Evolutionary conservation across 192 early-diverging fungal species (phyloP).

Genomic region (Jimgerdemannia flammicorona): DNA sequence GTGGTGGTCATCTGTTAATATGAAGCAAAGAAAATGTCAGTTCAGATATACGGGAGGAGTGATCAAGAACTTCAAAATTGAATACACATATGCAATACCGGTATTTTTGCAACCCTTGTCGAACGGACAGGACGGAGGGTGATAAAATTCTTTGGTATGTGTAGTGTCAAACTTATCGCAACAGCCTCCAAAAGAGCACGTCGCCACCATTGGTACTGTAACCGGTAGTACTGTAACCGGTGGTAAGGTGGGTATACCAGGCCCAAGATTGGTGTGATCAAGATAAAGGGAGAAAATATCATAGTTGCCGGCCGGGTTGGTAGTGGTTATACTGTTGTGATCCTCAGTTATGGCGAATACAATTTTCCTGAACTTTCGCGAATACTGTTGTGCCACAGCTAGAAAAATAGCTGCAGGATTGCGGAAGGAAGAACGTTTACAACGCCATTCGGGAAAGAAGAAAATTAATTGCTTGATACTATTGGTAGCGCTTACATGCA

Average conservation of each 20-base stretch:
- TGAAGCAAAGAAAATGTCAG: not conserved
- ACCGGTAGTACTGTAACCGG: not conserved
- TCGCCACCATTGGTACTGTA: not conserved
- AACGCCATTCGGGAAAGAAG: not conserved
- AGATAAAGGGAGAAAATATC: not conserved
- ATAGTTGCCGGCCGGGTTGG: not conserved
- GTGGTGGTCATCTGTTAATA: not conserved
- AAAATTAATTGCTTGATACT: not conserved
- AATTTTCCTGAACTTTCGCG: not conserved
- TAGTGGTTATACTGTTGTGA: not conserved
- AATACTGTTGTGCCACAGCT: not conserved
- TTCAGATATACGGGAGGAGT: not conserved
- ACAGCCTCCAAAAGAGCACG: not conserved
- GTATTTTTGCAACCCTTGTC: not conserved
- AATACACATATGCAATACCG: not conserved
- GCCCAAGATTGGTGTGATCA: not conserved
- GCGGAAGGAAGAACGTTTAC: not conserved
- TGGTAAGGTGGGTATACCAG: not conserved
- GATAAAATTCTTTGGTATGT: not conserved
- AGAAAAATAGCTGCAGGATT: not conserved
- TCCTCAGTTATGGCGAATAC: not conserved
- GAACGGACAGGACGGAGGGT: not conserved
- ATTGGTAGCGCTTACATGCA: conserved; percentile 6
- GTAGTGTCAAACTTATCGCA: not conserved
- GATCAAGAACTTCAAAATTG: not conserved